Conservation (phyloP, 495 filamentous ascomycete genomes). For the Apodospora peruviana region DNA sequence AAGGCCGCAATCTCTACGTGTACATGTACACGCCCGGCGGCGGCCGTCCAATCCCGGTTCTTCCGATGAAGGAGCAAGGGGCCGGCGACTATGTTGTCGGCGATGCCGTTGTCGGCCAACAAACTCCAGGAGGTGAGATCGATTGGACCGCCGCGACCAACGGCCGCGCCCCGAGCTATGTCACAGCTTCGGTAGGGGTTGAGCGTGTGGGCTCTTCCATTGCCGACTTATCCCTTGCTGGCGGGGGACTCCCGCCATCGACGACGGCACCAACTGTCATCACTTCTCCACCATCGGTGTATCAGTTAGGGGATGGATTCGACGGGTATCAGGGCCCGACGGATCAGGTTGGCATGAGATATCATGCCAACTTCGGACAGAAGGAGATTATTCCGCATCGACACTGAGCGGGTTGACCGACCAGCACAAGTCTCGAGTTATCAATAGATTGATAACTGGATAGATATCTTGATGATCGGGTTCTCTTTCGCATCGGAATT, state of each 20-base stretch:
- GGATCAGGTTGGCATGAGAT: not conserved
- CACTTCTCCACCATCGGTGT: too few relatives aligned
- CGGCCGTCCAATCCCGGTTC: slow-evolving; percentile 30
- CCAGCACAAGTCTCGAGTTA: too few relatives aligned
- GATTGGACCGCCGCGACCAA: too few relatives aligned
- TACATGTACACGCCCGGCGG: slow-evolving; percentile 6
- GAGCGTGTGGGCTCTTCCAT: too few relatives aligned
- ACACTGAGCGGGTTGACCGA: too few relatives aligned
- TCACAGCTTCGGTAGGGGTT: too few relatives aligned
- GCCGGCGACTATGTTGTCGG: not conserved
- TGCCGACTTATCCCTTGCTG: too few relatives aligned
- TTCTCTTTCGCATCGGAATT: too few relatives aligned
- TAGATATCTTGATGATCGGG: too few relatives aligned
- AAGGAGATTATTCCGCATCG: not conserved
- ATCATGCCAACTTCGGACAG: not conserved
- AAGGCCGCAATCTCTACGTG: not conserved
- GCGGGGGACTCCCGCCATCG: too few relatives aligned
- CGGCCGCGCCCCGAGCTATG: too few relatives aligned
- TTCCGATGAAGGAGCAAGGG: slow-evolving; percentile 3
- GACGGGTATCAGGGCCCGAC: not conserved
- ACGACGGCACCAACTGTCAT: not conserved
- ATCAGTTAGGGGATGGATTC: not conserved
- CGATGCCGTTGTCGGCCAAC: not conserved
- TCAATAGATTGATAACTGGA: too few relatives aligned
- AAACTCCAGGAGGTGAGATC: not conserved